phyloP scores from a whole-genome alignment of 768 basidiomycete species.

The Termitomyces sp. region DNA sequence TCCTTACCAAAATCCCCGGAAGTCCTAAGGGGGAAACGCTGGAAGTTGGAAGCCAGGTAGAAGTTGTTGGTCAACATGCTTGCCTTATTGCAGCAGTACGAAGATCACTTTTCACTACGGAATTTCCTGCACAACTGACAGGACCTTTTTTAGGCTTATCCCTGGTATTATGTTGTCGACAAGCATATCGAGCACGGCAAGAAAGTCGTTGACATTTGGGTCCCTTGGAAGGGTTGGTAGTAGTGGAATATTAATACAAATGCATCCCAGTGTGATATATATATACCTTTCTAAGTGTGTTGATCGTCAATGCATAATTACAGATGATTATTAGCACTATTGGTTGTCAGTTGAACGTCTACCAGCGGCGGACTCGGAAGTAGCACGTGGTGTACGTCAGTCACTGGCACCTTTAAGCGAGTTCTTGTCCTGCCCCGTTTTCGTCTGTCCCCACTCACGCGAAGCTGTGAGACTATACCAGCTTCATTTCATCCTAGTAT shows the following conservation, averaged over 20 bases:
- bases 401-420: not conserved
- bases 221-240: slow-evolving; percentile 91
- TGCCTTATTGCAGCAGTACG: slow-evolving; percentile 71
- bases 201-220: slow-evolving; percentile 78
- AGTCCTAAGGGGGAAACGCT: slow-evolving; percentile 27
- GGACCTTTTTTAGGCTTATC: slow-evolving; percentile 41
- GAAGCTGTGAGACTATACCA: slow-evolving; percentile 8
- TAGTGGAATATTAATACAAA: not conserved
- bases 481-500: slow-evolving; percentile 31
- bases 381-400: slow-evolving; percentile 7
- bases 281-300: not conserved
- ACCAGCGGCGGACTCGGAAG: not conserved
- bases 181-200: slow-evolving; percentile 44
- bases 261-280: not conserved
- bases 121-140: not conserved
- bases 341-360: not conserved
- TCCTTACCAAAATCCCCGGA: slow-evolving; percentile 37
- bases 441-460: not conserved
- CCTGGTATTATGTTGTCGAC: slow-evolving; percentile 85
- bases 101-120: not conserved
- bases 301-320: not conserved
- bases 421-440: not conserved
- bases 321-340: not conserved
- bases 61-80: slow-evolving; percentile 83
- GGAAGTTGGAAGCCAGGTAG: slow-evolving; percentile 57